These are phyloP conservation scores for Juglanconis juglandina DNA, from an alignment of 2,329 filamentous ascomycete genomes.

Conservation along the genomic window DNA sequence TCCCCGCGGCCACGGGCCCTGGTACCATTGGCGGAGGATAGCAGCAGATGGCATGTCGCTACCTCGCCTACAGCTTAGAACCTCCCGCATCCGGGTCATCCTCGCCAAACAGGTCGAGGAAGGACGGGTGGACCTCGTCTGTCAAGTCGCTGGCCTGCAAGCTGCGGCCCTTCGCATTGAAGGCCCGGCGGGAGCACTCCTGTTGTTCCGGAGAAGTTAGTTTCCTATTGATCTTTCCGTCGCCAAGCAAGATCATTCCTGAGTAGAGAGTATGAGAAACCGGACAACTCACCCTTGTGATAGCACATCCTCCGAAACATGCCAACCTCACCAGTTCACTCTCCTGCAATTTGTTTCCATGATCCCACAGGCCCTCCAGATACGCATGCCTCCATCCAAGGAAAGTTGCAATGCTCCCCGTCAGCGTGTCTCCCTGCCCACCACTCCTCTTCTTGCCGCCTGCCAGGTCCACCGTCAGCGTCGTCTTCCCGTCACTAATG, in stretches of 20 bases:
- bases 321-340: conserved; percentile 66
- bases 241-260: neutral
- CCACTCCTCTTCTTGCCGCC: conserved; percentile 88
- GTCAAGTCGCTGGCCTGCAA: conserved; percentile 92
- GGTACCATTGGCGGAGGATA: neutral
- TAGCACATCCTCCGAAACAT: conserved; percentile 79
- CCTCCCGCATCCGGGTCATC: conserved; percentile 41
- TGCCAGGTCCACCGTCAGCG: conserved; percentile 70
- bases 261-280: neutral
- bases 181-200: conserved; percentile 84
- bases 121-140: conserved; percentile 80
- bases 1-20: neutral
- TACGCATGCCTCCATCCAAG: conserved; percentile 87
- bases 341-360: conserved; percentile 36
- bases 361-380: conserved; percentile 75
- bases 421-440: conserved; percentile 93
- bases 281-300: conserved; percentile 67
- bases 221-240: neutral
- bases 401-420: conserved; percentile 83
- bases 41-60: neutral
- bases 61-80: conserved; percentile 31
- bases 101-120: conserved; percentile 76
- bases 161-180: conserved; percentile 78
- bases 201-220: conserved; percentile 26
- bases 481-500: conserved; percentile 75